Base-by-base conservation (phyloP, 352 stramenopile genomes). In the Thalassiosira exigua region DNA sequence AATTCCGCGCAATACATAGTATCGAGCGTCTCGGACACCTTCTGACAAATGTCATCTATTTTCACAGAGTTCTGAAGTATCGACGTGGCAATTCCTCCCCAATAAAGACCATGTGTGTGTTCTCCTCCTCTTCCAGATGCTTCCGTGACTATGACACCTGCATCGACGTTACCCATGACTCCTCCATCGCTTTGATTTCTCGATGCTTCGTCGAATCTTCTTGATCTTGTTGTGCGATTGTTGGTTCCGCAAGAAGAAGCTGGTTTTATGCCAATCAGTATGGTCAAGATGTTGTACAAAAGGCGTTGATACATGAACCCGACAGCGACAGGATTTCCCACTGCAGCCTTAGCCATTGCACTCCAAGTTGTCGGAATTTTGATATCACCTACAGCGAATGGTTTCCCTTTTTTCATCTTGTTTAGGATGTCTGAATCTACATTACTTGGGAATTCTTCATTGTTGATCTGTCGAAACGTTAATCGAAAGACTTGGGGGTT, bases 191-290 rank as follows among this genome's bases (percentile, higher is more conserved):
- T 46, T 48, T 39, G 19, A 64, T 53, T 53, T 24, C 53, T 4
- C n/a, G 52, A 68, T 9, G 60, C 24, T 53, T 19, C 2, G 3
- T n/a, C 58, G 27, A 46, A 67, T 68, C 50, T 79, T 32, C 4
- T 21, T 29, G n/a, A 54, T 26, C 21, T 61, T 32, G 17, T 60
- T 3, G 21, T 48, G 3, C 41, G 51, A 26, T 59, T 72, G 48
- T 36, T 46, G 41, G 26, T 44, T 21, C 60, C 70, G 30, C 3
- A 22, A 24, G 41, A 44, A 36, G 27, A 72, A 4, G 51, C 17
- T 56, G 59, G 70, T 53, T 72, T 79, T 1, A 72, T 11, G 32
- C 70, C 59, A 50, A 72, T 59, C 1, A 79, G 27, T 50, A 79
- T 79, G 56, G 24, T 53, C n/a, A 62, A 17, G 24, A 73, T 79